These are phyloP conservation scores for Xylaria sp. DNA, from an alignment of 2,329 filamentous ascomycete genomes.

Conservation along the genomic window DNA sequence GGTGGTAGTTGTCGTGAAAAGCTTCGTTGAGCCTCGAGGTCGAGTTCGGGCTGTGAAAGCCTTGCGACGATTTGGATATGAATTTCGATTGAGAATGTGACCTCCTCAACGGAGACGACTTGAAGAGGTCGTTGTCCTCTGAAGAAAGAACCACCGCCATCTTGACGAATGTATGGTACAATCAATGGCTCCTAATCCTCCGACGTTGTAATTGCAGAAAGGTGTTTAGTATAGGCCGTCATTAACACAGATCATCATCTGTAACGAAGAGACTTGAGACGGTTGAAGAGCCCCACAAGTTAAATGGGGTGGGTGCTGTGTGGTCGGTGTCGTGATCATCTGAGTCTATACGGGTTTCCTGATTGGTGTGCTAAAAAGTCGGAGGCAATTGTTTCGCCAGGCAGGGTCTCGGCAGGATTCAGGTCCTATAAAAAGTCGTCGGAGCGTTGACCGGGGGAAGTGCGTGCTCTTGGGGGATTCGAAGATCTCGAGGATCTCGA, in stretches of 20 bases:
- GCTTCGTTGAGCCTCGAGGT: slow-evolving; percentile 50
- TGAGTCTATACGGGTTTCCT: neutral
- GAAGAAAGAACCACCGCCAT: slow-evolving; percentile 62
- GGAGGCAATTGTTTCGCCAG: neutral
- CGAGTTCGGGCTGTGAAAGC: slow-evolving; percentile 50
- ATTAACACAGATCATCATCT: no score
- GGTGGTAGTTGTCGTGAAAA: slow-evolving; percentile 48
- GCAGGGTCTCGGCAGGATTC: neutral
- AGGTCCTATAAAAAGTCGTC: neutral
- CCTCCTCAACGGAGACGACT: slow-evolving; percentile 55
- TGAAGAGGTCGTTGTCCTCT: slow-evolving; percentile 62
- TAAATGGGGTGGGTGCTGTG: no score
- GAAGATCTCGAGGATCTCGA: no score
- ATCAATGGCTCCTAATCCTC: slow-evolving; percentile 31
- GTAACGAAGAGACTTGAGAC: no score
- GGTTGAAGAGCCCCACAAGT: no score
- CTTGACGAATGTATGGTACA: slow-evolving; percentile 11
- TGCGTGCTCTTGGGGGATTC: neutral
- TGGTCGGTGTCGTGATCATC: neutral
- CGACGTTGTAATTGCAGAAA: slow-evolving; percentile 29
- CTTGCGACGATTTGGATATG: slow-evolving; percentile 43
- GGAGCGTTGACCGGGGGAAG: neutral
- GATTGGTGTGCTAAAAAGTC: neutral
- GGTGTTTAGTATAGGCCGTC: neutral
- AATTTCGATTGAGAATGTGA: slow-evolving; percentile 65